Base-by-base conservation (phyloP, 2,329 filamentous ascomycete species). In the Colletotrichum limetticola region DNA sequence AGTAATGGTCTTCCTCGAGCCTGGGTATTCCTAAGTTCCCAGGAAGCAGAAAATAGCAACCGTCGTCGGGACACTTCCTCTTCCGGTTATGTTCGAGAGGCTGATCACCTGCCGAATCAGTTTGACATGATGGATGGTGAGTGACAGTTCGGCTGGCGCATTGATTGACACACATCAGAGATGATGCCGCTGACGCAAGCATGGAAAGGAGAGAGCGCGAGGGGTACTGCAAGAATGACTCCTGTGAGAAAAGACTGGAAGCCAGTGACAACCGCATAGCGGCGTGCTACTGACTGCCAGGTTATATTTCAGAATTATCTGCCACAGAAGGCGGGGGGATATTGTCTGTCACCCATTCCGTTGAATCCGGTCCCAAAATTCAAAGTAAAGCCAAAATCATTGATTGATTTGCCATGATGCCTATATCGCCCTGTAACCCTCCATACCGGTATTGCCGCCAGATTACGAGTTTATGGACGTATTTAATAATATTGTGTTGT, bases 241-340 rank as follows among this genome's bases (percentile, higher is more conserved):
- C 12, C 11, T 63, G 32, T 24, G 49, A 58, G 16, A 66, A 65
- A 61, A 30, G 22, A 52, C 49, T 53, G 56, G 22, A 56, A 30
- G 52, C 30, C 42, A 26, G 46, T 32, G 35, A 57, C 3, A 16
- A 14, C 52, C 11, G 30, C n/a, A 11, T n/a, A 28, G 46, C 9
- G 49, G 19, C 46, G 26, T 58, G 59, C n/a, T 42, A n/a, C 49
- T 70, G 42, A 46, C 60, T 71, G 30, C 32, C 64, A 53, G 46
- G 57, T 24, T 72, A 52, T 72, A 72, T 74, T 74, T 74, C 53
- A 57, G 22, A 66, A 71, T 71, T 67, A 72, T 74, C 71, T 74
- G 58, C 71, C 52, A 42, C 71, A 59, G 16, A 68, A 52, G 63
- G 53, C 61, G 22, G 12, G 28, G 52, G 53, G 35, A 22, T 69